Percentiles rank a stretch among this genome's conserved stretches.
These are phyloP conservation scores for Penicillium turbatum DNA, from an alignment of 495 filamentous ascomycete genomes.

Conservation along the genomic window DNA sequence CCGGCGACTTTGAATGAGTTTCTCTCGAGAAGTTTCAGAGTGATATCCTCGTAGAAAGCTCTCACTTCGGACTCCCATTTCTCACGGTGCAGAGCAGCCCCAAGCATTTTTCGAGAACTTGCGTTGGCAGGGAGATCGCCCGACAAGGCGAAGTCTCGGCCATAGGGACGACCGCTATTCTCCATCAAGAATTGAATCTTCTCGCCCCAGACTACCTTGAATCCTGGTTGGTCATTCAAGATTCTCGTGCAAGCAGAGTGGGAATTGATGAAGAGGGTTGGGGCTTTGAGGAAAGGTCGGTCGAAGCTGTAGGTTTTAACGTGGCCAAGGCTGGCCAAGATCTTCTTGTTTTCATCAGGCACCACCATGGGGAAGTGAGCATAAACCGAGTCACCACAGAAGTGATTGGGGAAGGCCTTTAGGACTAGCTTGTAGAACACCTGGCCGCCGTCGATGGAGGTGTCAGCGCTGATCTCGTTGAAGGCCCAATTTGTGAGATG, in stretches of 20 bases:
- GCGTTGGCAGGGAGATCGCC: slow-evolving; percentile 48
- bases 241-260: slow-evolving; percentile 48
- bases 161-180: slow-evolving; percentile 36
- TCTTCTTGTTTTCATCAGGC: slow-evolving; percentile 50
- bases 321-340: slow-evolving; percentile 42
- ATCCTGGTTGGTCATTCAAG: slow-evolving; percentile 46
- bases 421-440: slow-evolving; percentile 59
- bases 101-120: slow-evolving; percentile 45
- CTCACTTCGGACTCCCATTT: slow-evolving; percentile 50
- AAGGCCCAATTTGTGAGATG: slow-evolving; percentile 80
- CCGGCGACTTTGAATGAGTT: slow-evolving; percentile 49
- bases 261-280: slow-evolving; percentile 41
- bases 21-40: slow-evolving; percentile 45
- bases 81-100: slow-evolving; percentile 43
- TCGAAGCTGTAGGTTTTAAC: slow-evolving; percentile 51
- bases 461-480: slow-evolving; percentile 47
- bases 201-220: slow-evolving; percentile 54
- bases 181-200: slow-evolving; percentile 49
- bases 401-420: slow-evolving; percentile 56
- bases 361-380: slow-evolving; percentile 58
- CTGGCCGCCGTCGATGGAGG: slow-evolving; percentile 50
- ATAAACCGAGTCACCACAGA: slow-evolving; percentile 53
- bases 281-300: slow-evolving; percentile 32
- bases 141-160: slow-evolving; percentile 52
- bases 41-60: slow-evolving; percentile 51